These are phyloP conservation scores for Epichloe amarillans DNA, from an alignment of 2,329 filamentous ascomycete genomes.

Conservation along the genomic window DNA sequence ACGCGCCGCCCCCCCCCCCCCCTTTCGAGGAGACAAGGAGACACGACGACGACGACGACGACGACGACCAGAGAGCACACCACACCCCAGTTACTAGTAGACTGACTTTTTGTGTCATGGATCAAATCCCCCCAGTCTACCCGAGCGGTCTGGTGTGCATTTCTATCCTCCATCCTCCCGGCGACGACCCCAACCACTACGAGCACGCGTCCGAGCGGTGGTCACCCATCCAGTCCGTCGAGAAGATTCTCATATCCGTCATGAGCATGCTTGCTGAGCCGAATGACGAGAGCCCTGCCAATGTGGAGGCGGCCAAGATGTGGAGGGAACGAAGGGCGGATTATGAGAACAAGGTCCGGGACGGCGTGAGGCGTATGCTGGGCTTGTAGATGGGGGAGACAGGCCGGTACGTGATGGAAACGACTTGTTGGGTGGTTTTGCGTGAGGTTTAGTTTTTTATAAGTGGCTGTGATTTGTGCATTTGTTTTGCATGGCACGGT, in stretches of 20 bases:
- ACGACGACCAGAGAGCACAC: too few relatives aligned
- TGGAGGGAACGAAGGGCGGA: slow-evolving; percentile 75
- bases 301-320: slow-evolving; percentile 92
- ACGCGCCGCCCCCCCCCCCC: not conserved
- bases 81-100: not conserved
- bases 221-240: slow-evolving; percentile 93
- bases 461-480: not conserved
- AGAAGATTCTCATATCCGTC: slow-evolving; percentile 92
- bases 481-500: slow-evolving; percentile 12
- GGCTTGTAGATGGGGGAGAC: slow-evolving; percentile 42
- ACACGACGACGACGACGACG: too few relatives aligned
- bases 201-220: slow-evolving; percentile 91
- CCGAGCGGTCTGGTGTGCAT: slow-evolving; percentile 88
- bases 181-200: slow-evolving; percentile 97
- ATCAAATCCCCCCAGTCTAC: slow-evolving; percentile 51
- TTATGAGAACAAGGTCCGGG: slow-evolving; percentile 77
- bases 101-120: too few relatives aligned
- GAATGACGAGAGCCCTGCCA: slow-evolving; percentile 92
- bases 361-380: slow-evolving; percentile 66
- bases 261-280: slow-evolving; percentile 98
- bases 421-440: not conserved
- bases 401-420: not conserved
- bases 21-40: not conserved
- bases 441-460: not conserved
- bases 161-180: slow-evolving; percentile 91